Base-by-base conservation (phyloP, 1,284 basidiomycete species). In the Rhodotorula sp. region DNA sequence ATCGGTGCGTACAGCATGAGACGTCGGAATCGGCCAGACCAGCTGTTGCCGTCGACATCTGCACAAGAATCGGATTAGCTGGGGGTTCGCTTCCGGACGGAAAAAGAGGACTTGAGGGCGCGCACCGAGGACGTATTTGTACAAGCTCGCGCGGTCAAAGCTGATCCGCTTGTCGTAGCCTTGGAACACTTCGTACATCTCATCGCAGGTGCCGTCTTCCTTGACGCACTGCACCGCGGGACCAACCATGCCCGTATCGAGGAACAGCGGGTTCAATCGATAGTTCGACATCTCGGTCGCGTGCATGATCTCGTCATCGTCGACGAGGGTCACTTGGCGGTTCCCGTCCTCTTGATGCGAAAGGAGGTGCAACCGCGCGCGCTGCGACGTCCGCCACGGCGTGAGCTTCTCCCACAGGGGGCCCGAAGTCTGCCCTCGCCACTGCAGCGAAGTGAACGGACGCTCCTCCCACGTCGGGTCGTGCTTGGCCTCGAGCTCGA, bases 11-110 rank as follows among this genome's bases (percentile, higher is more conserved):
- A 68, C 65, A 74, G 56, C 67, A 83, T 75, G 53, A 82, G 68
- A 22, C 82, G 78, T 49, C 78, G 75, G 70, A 77, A 78, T 6
- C 73, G 73, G 24, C 72, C 74, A 49, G 71, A 75, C 82, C 82
- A 83, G 24, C 80, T 81, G 66, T 83, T 83, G 15, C 83, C 83
- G 69, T 83, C 83, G 17, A 83, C 79, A 67, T 83, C 83, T 75
- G 61, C 18, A 6, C 6, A 17, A 1, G 7, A n/a, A 12, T 29
- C 15, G 17, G 3, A 51, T 65, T 22, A 60, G 33, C 33, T 26
- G 4, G 3, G 48, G 10, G 5, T 20, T 3, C 20, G 6, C 15
- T 14, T 15, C 29, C 30, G 26, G 15, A 20, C 12, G 7, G 17
- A 33, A 5, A 55, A 37, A 14, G 6, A 8, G 26, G 57, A 48